Conservation (phyloP, 176 grass and related monocot species). For the Eleusine indica region DNA sequence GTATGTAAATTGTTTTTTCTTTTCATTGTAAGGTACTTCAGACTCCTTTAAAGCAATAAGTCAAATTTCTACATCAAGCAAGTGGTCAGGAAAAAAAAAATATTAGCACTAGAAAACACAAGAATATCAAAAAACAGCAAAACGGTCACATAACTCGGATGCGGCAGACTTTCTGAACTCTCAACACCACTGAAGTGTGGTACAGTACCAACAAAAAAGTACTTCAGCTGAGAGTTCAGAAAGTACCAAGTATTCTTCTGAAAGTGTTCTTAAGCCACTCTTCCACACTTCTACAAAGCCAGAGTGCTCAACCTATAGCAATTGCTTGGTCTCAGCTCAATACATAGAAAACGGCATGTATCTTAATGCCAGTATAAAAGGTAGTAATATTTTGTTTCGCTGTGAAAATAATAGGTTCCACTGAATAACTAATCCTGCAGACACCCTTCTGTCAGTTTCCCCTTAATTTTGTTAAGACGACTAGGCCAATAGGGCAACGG, state of each 20-base stretch:
- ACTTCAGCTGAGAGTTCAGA: neutral
- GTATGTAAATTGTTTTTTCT: neutral
- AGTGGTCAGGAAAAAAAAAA: neutral
- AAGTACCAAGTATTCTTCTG: too few relatives aligned
- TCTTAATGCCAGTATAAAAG: neutral
- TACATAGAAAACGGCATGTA: neutral
- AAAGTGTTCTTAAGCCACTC: too few relatives aligned
- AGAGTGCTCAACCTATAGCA: neutral
- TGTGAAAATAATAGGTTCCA: conserved; percentile 22
- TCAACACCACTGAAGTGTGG: too few relatives aligned
- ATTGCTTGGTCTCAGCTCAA: conserved; percentile 26
- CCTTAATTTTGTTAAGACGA: neutral
- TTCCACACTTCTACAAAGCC: neutral
- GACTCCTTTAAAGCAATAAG: neutral
- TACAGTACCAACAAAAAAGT: too few relatives aligned
- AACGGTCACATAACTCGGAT: neutral
- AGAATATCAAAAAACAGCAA: neutral
- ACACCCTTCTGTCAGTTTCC: conserved; percentile 21
- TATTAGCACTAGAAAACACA: neutral
- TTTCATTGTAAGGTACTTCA: neutral
- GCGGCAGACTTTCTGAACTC: neutral
- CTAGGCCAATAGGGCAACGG: conserved; percentile 1
- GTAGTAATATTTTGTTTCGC: neutral
- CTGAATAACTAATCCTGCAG: conserved; percentile 22
- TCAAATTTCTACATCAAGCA: neutral